Conservation (phyloP, 176 grass and related monocot genomes). For the Otatea glauca region DNA sequence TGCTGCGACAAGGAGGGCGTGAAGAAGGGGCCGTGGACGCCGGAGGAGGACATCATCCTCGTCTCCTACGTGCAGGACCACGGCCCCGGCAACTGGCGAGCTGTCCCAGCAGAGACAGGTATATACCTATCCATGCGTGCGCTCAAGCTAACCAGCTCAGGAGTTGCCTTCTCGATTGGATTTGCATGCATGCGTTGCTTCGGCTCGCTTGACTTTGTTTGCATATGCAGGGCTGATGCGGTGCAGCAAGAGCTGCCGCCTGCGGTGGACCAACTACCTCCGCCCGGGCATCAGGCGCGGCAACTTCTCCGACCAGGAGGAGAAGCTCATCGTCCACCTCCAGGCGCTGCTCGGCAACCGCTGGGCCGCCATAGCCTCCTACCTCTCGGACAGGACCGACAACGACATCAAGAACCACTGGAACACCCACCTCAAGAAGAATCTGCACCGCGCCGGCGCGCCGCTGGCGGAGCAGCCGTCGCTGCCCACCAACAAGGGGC, state of each 20-base stretch:
- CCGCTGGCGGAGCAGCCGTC: not conserved
- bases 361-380: constrained; percentile 83
- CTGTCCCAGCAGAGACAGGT: constrained; percentile 62
- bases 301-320: constrained; percentile 71
- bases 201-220: not conserved
- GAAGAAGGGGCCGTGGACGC: constrained; percentile 91
- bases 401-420: constrained; percentile 90
- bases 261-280: constrained; percentile 89
- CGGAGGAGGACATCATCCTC: constrained; percentile 82
- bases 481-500: constrained; percentile 43
- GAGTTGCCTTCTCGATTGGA: not conserved
- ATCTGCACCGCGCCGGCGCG: constrained; percentile 26
- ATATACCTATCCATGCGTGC: not conserved
- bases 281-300: constrained; percentile 80
- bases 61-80: constrained; percentile 83
- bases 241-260: constrained; percentile 90
- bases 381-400: constrained; percentile 75
- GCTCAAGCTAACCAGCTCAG: too few species aligned
- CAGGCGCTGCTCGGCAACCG: constrained; percentile 90
- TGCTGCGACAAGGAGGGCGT: constrained; percentile 68
- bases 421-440: constrained; percentile 79
- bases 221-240: constrained; percentile 54
- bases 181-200: not conserved
- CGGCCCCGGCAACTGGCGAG: constrained; percentile 80
- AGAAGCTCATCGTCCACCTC: constrained; percentile 79